These are phyloP conservation scores for Thielaviopsis musarum DNA, from an alignment of 2,329 filamentous ascomycete species.

Conservation along the genomic window DNA sequence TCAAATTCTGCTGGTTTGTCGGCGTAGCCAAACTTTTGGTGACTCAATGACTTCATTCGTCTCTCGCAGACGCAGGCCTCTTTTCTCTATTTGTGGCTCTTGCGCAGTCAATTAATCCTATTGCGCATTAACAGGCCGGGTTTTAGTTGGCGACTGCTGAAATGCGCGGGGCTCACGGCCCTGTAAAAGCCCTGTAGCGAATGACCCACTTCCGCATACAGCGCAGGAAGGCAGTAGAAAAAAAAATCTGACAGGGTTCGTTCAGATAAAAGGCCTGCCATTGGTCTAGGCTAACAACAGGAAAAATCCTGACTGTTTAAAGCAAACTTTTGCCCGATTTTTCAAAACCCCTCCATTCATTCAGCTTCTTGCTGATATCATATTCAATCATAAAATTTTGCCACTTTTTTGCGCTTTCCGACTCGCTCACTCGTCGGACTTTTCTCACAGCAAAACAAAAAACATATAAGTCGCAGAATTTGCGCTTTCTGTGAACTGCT, in stretches of 20 bases:
- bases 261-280: not conserved
- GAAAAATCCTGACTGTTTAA: slow-evolving; percentile 5
- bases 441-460: not conserved
- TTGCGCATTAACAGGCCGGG: not conserved
- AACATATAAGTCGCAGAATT: not conserved
- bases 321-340: slow-evolving; percentile 10
- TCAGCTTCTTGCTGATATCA: slow-evolving; percentile 3
- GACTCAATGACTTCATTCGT: not conserved
- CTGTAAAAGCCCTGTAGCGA: not conserved
- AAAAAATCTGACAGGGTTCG: not conserved
- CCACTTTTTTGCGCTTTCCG: not conserved
- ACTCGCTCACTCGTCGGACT: not conserved
- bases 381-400: not conserved
- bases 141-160: not conserved
- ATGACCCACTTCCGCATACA: not conserved
- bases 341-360: slow-evolving; percentile 10
- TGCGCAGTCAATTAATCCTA: not conserved
- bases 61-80: not conserved
- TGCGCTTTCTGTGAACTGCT: not conserved
- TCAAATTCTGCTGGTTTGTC: not conserved
- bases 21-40: not conserved
- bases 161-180: not conserved
- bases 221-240: not conserved
- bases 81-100: not conserved
- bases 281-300: not conserved